Evolutionary conservation across 148 eudicot species (phyloP), one percentile per base, ranked within the genome.

Genomic region (Pharnaceum exiguum): DNA sequence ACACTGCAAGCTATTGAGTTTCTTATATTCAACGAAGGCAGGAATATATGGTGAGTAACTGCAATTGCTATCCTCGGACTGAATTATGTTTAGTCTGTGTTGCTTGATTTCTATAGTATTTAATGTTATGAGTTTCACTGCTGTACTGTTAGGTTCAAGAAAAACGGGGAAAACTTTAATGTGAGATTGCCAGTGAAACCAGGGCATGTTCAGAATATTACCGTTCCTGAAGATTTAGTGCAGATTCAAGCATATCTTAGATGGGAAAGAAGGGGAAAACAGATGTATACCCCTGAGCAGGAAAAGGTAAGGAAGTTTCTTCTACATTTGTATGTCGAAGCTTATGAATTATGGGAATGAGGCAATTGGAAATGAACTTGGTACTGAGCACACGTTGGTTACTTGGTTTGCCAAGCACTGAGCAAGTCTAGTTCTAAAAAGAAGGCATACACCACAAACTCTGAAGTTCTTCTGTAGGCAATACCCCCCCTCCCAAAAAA

Each of bases 201-300:
- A 48, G 74, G 75, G 73, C 43, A 46, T 28, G 55, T 23, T 51
- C 70, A 74, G 65, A 66, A 75, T 59, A 55, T 75, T 62, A 70
- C 87, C 57, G 79, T 93, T 65, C 99, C 99, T 33, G 99, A 93
- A 69, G 99, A 93, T 71, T 96, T 93, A 72, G 99, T 93, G 36
- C 96, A 89, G 76, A 29, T 82, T 66, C 99, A 93, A 75, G 85
- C 99, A 31, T 93, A 88, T 66, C 67, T 89, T 43, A 74, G 99
- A 60, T 93, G 99, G 99, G 99, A 93, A 74, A 85, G 95, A 70
- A 84, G 76, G 68, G 99, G 99, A 57, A 93, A 93, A 78, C 99
- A 86, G 65, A 82, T 60, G 62, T 89, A 89, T 72, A 76, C 75
- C 35, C 91, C 95, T 56, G 82, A 93, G 50, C 66, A 86, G 77